Evolutionary conservation across 1,284 basidiomycete species (phyloP).

Genomic region (Coniferiporia weirii): DNA sequence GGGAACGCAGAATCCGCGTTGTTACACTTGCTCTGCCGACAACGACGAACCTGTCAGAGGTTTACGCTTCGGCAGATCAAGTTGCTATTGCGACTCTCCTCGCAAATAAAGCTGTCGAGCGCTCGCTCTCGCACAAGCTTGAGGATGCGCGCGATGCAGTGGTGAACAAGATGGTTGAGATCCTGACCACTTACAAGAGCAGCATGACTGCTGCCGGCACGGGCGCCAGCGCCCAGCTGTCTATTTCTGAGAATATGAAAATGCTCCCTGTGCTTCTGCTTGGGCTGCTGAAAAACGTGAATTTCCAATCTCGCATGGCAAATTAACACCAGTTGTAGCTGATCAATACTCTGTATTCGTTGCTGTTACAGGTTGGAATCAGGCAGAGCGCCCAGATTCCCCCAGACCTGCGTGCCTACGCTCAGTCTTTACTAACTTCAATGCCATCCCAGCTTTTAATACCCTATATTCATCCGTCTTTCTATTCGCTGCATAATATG

Average conservation of each 20-base stretch:
- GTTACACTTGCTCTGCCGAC: constrained; percentile 91
- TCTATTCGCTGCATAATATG: constrained; percentile 98
- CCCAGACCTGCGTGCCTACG: constrained; percentile 92
- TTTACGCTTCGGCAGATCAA: constrained; percentile 95
- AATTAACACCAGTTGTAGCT: constrained; percentile 10
- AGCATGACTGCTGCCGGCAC: constrained; percentile 94
- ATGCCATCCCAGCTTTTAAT: constrained; percentile 88
- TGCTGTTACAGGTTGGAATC: constrained; percentile 74
- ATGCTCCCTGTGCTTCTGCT: constrained; percentile 89
- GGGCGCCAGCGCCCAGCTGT: constrained; percentile 91
- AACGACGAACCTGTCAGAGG: constrained; percentile 87
- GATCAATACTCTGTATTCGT: neutral
- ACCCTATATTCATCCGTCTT: constrained; percentile 91
- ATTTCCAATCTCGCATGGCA: neutral
- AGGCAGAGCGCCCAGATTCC: constrained; percentile 96
- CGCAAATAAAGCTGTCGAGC: constrained; percentile 96
- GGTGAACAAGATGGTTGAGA: constrained; percentile 86
- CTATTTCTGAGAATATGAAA: constrained; percentile 89
- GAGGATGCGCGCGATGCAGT: constrained; percentile 94
- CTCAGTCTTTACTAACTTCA: constrained; percentile 88
- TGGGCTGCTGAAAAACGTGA: constrained; percentile 89
- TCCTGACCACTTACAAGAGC: constrained; percentile 89
- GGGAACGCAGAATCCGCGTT: constrained; percentile 94
- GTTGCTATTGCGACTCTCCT: constrained; percentile 86
- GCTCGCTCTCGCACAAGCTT: constrained; percentile 83